Base-by-base conservation (phyloP, 2,329 filamentous ascomycete genomes). In the Ceratocystiopsis minuta region DNA sequence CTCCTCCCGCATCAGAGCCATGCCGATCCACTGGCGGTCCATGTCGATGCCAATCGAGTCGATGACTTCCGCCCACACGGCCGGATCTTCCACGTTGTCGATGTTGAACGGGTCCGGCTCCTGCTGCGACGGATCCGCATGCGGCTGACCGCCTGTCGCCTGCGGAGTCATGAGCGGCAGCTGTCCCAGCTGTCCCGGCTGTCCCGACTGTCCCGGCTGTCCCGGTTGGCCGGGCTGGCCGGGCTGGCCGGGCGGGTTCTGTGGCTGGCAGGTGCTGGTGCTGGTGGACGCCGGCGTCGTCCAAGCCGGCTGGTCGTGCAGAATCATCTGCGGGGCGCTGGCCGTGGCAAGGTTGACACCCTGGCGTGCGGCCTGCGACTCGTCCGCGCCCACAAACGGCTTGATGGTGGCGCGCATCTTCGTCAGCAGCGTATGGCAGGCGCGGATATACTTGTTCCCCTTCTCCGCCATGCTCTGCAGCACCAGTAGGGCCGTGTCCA, bases 31-130 rank as follows among this genome's bases (percentile, higher is more conserved):
- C 35, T 41, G 39, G 1, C 39, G 34, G 39, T 41, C 34, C 39
- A 41, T 41, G 28, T 41, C 39, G 16, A 41, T 41, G 13, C 39
- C 39, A 14, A 41, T 41, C 10, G 39, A 41, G n/a, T 37, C 39
- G 15, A 41, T 41, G n/a, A 41, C 24, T 16, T 41, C 34, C n/a
- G 39, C 39, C 39, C 39, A 41, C 13, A 37, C 39, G 2, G 39
- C n/a, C 16, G 39, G 39, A 13, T 41, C 39, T 20, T 41, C 39
- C 6, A 31, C 11, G 17, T 28, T 33, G 24, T 41, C 34, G 14
- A 40, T 34, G 12, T 34, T 33, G 28, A 39, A 40, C 17, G 39
- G 12, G 6, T 16, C 17, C 13, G 17, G 39, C 16, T 36, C 33
- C 7, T 31, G 32, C 16, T 34, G 32, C n/a, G n/a, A n/a, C 34